Percentiles rank a stretch among this genome's conserved stretches.
phyloP scores from a whole-genome alignment of 2,329 filamentous ascomycete genomes.

The Gliomastix tumulicola region DNA sequence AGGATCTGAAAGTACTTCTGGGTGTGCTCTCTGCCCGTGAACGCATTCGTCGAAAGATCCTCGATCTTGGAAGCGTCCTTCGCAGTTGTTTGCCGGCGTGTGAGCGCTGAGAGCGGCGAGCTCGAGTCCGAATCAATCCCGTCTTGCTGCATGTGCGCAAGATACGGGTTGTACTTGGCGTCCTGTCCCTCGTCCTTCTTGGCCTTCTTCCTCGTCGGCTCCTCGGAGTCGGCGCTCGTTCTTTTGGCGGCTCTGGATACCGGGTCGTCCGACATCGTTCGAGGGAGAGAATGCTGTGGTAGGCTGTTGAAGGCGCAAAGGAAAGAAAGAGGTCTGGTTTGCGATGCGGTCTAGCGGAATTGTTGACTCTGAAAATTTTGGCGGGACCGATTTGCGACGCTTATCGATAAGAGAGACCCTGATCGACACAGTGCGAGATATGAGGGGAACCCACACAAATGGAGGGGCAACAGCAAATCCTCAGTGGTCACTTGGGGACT shows the following conservation, averaged over 20 bases:
- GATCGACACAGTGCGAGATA: background rate
- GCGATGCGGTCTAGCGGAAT: background rate
- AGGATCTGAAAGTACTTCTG: conserved; percentile 86
- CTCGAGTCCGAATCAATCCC: conserved; percentile 24
- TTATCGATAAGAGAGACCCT: conserved; percentile 7
- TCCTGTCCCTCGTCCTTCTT: conserved; percentile 23
- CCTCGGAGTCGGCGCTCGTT: conserved; percentile 34
- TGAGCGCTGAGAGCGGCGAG: conserved; percentile 58
- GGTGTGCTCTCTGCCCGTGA: conserved; percentile 72
- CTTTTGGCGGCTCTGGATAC: conserved; percentile 32
- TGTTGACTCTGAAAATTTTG: conserved; percentile 17
- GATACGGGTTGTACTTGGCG: conserved; percentile 68
- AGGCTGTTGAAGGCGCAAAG: too few species aligned
- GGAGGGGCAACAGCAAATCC: too few species aligned
- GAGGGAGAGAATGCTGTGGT: background rate
- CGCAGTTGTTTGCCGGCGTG: conserved; percentile 74
- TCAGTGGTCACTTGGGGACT: too few species aligned
- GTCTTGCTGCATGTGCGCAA: conserved; percentile 77
- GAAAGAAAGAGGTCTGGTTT: too few species aligned
- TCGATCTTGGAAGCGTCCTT: conserved; percentile 67
- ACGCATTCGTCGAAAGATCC: conserved; percentile 76
- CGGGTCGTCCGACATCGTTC: conserved; percentile 33
- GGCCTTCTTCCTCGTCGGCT: conserved; percentile 33
- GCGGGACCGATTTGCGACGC: conserved; percentile 11
- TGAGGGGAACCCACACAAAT: too few species aligned